Evolutionary conservation across 192 early-diverging fungal species (phyloP).

Genomic region (Linnemannia exigua): DNA sequence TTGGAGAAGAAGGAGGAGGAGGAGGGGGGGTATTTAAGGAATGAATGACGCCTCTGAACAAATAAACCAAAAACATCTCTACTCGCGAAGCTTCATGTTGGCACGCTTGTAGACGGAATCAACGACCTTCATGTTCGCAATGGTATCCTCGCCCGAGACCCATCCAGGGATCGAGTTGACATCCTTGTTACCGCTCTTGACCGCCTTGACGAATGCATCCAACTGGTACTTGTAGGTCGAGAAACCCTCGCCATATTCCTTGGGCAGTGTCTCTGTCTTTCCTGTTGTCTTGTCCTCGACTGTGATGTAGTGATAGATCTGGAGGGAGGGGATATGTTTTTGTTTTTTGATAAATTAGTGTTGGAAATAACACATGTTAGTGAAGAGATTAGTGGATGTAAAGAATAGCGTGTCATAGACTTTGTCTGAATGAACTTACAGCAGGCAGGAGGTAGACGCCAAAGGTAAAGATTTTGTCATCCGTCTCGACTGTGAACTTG

Average conservation of each 20-base stretch:
- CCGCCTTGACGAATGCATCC: slow-evolving; percentile 48
- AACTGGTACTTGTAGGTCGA: slow-evolving; percentile 51
- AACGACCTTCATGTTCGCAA: slow-evolving; percentile 43
- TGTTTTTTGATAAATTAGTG: no score
- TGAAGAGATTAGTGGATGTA: not conserved
- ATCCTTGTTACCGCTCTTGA: slow-evolving; percentile 29
- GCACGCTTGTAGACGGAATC: slow-evolving; percentile 31
- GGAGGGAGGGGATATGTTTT: no score
- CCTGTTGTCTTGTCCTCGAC: slow-evolving; percentile 54
- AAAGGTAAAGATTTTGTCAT: slow-evolving; percentile 54
- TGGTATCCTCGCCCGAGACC: slow-evolving; percentile 43
- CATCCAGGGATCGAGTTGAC: slow-evolving; percentile 35
- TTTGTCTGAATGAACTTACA: slow-evolving; percentile 16
- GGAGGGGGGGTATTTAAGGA: no score
- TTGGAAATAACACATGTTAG: not conserved
- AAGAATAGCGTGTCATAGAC: not conserved
- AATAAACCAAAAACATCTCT: not conserved
- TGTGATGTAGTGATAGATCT: slow-evolving; percentile 49
- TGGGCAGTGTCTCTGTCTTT: slow-evolving; percentile 30
- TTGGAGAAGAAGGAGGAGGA: no score
- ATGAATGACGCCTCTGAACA: not conserved
- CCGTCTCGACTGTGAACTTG: slow-evolving; percentile 35
- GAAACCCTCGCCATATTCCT: slow-evolving; percentile 41
- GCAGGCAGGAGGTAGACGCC: slow-evolving; percentile 26
- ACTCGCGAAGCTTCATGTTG: slow-evolving; percentile 39